Conservation (phyloP, 1,139 yeast species). For the Suhomyces taliae region DNA sequence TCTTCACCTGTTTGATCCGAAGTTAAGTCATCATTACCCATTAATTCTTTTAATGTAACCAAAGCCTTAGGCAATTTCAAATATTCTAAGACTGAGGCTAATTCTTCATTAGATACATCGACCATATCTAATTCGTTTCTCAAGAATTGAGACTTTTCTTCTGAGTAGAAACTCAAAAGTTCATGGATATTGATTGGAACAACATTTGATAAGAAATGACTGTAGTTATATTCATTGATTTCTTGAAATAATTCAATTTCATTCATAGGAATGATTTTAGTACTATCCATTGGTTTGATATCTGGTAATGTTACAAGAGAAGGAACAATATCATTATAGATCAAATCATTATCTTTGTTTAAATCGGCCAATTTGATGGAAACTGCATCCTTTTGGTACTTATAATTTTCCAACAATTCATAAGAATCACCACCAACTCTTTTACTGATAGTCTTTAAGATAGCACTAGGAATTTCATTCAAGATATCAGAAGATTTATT, state of each 20-base stretch:
- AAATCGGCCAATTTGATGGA: slow-evolving; percentile 47
- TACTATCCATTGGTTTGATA: slow-evolving; percentile 74
- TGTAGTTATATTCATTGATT: slow-evolving; percentile 56
- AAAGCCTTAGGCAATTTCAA: slow-evolving; percentile 73
- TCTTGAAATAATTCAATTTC: slow-evolving; percentile 34
- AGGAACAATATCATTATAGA: slow-evolving; percentile 79
- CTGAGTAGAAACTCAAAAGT: slow-evolving; percentile 82
- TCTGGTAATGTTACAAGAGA: slow-evolving; percentile 55
- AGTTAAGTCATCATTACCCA: slow-evolving; percentile 11
- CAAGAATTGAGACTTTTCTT: slow-evolving; percentile 77
- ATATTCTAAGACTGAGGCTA: slow-evolving; percentile 74
- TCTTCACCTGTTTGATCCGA: not conserved
- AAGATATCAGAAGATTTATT: slow-evolving; percentile 48
- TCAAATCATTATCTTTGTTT: slow-evolving; percentile 83
- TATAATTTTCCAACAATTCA: slow-evolving; percentile 44
- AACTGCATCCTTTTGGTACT: slow-evolving; percentile 47
- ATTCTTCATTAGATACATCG: slow-evolving; percentile 79
- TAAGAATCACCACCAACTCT: slow-evolving; percentile 23
- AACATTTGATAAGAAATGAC: slow-evolving; percentile 67
- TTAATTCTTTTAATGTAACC: slow-evolving; percentile 49
- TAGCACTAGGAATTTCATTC: slow-evolving; percentile 26
- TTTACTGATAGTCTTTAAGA: slow-evolving; percentile 29
- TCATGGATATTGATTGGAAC: slow-evolving; percentile 89
- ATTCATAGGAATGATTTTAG: slow-evolving; percentile 59
- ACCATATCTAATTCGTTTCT: slow-evolving; percentile 74